Base-by-base conservation (phyloP, 371 early-diverging fungal genomes). In the Saksenaea oblongispora region DNA sequence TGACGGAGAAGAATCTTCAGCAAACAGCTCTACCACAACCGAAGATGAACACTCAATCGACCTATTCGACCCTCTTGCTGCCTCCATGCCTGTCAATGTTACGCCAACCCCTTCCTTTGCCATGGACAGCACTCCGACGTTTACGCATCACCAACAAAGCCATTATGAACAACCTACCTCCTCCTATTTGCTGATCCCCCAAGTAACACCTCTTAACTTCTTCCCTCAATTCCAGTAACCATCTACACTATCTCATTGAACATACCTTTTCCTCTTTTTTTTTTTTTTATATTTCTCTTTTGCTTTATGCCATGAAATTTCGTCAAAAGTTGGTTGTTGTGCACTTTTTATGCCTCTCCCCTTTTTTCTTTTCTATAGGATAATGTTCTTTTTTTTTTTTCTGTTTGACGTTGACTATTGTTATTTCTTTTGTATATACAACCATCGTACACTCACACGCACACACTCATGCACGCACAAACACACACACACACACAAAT, bases 1-100 rank as follows among this genome's bases (percentile, higher is more conserved):
- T 22, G 51, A 47, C 11, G 51, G 51, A 47, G 51, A 47, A 47
- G 51, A 47, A 47, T 47, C 51, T 47, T 47, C 51, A 18, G 51
- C 51, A 47, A 22, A n/a, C 11, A 47, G 51, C 22, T 47, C 51
- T 5, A 47, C 51, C 3, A 22, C 51, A 10, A 47, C 51, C 8
- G 51, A 47, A 47, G 51, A 47, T 22, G 51, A 47, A 5, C 51
- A 47, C 11, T 47, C 51, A 24, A 18, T 47, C 18, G 51, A 47
- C 22, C 24, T 47, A 0, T 47, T 22, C 22, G 51, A 47, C 11
- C 5, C 51, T 22, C 51, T 47, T 17, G n/a, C 51, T 22, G 24
- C 22, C 51, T 22, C 51, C 22, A 47, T 47, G 51, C 51, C 51
- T 22, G 27, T 47, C 22, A 47, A 47, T 1, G 22, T 47, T 47